phyloP scores from a whole-genome alignment of 257 asterid species.

The Agastache rugosa region DNA sequence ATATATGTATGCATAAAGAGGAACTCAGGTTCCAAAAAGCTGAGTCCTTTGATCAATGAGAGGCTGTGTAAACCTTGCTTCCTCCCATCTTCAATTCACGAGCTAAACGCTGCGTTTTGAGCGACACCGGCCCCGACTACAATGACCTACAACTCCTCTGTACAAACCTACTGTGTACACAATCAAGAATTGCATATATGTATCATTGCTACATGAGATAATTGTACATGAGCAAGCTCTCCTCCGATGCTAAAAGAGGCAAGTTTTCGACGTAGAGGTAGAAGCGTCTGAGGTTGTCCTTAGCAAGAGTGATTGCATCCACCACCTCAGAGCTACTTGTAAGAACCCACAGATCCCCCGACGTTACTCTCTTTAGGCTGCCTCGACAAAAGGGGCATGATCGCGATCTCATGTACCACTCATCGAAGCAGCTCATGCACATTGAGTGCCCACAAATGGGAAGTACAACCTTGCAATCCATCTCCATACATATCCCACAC shows the following conservation, averaged over 20 bases:
- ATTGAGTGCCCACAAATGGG: constrained; percentile 71
- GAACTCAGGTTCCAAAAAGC: constrained; percentile 20
- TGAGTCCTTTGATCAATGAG: not conserved
- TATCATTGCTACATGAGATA: constrained; percentile 53
- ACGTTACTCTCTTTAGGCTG: constrained; percentile 52
- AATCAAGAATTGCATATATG: no score
- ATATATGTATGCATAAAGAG: not conserved
- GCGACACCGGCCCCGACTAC: no score
- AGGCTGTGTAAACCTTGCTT: not conserved
- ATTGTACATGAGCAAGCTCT: constrained; percentile 51
- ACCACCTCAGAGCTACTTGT: constrained; percentile 52
- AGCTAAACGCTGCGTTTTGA: not conserved
- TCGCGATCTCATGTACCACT: constrained; percentile 56
- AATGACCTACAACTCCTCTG: not conserved
- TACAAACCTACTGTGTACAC: not conserved
- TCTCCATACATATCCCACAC: constrained; percentile 80
- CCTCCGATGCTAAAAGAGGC: constrained; percentile 48
- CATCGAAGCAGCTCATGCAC: constrained; percentile 61
- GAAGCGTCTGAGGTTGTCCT: constrained; percentile 58
- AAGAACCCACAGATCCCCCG: constrained; percentile 63
- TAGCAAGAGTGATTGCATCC: constrained; percentile 52
- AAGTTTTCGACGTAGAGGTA: constrained; percentile 56
- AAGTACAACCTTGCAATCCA: constrained; percentile 52
- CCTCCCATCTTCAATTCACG: not conserved
- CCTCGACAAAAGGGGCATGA: constrained; percentile 78